Evolutionary conservation across 352 stramenopile genomes (phyloP).

Genomic region (Phytophthora agathidicida): DNA sequence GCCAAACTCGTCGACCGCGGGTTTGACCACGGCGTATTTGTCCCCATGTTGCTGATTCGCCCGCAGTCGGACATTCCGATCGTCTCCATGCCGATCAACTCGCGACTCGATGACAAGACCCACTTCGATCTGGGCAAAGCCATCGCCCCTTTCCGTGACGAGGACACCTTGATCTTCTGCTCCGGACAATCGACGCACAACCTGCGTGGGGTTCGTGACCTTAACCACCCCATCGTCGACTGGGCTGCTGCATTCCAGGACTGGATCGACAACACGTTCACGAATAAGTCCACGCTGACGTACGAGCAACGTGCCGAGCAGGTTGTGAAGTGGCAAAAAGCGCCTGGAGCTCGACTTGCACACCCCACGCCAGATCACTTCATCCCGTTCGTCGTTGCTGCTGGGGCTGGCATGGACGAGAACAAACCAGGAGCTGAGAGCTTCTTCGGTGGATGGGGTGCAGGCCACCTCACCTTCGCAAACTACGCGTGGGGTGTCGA

Average conservation of each 20-base stretch:
- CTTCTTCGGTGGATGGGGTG: conserved; percentile 37
- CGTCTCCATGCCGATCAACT: conserved; percentile 72
- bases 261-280: conserved; percentile 35
- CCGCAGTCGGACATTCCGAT: conserved; percentile 87
- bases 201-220: conserved; percentile 28
- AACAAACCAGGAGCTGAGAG: conserved; percentile 31
- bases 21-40: conserved; percentile 93
- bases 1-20: conserved; percentile 56
- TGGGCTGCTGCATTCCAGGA: conserved; percentile 40
- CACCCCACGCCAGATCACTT: conserved; percentile 58
- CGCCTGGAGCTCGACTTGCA: conserved; percentile 26
- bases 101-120: conserved; percentile 34
- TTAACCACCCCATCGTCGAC: conserved; percentile 1
- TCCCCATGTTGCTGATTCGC: conserved; percentile 89
- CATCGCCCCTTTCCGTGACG: conserved; percentile 49
- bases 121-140: conserved; percentile 63
- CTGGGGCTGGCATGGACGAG: conserved; percentile 50
- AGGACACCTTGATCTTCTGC: conserved; percentile 73
- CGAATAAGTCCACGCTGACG: conserved; percentile 17
- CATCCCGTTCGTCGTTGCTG: conserved; percentile 42
- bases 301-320: conserved; percentile 15
- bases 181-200: conserved; percentile 54
- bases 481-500: conserved; percentile 43
- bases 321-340: conserved; percentile 39
- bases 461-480: too few relatives aligned